phyloP scores from a whole-genome alignment of 768 basidiomycete species.

The Harrya chromipes region DNA sequence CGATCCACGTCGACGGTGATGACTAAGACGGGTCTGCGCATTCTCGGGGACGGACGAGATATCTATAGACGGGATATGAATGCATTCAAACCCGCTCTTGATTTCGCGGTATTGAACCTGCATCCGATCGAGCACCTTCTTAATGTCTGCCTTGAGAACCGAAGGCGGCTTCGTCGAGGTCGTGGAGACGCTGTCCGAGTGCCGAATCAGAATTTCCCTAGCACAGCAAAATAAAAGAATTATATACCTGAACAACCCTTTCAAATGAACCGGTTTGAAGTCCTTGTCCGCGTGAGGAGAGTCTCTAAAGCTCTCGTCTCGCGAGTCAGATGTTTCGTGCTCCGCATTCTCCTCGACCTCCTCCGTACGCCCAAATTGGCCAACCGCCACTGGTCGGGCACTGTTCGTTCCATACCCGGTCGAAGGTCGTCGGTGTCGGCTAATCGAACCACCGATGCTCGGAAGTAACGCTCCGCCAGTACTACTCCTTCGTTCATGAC shows the following conservation, averaged over 20 bases:
- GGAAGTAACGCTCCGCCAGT: conserved; percentile 60
- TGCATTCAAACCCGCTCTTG: conserved; percentile 92
- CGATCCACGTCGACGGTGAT: conserved; percentile 45
- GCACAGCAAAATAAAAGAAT: not conserved
- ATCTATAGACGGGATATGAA: conserved; percentile 93
- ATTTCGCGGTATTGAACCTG: conserved; percentile 92
- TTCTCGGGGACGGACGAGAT: conserved; percentile 63
- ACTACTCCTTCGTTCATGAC: conserved; percentile 76
- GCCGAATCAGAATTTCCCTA: conserved; percentile 1
- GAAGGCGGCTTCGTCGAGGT: conserved; percentile 87
- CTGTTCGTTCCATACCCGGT: conserved; percentile 49
- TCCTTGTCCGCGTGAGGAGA: conserved; percentile 60
- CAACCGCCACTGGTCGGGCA: conserved; percentile 35
- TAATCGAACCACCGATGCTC: conserved; percentile 53
- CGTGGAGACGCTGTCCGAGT: conserved; percentile 74
- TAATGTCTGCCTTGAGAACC: conserved; percentile 80
- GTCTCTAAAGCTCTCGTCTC: conserved; percentile 46
- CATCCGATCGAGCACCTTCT: conserved; percentile 86
- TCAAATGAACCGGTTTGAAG: conserved; percentile 92
- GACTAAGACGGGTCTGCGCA: conserved; percentile 32
- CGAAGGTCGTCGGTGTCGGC: conserved; percentile 68
- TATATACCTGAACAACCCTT: conserved; percentile 86
- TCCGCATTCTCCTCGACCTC: conserved; percentile 50
- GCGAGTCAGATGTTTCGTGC: conserved; percentile 31
- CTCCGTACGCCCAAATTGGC: conserved; percentile 49